Evolutionary conservation across 345 rosid species (phyloP), one percentile per base, ranked within the genome.

Genomic region (Boechera retrofracta): DNA sequence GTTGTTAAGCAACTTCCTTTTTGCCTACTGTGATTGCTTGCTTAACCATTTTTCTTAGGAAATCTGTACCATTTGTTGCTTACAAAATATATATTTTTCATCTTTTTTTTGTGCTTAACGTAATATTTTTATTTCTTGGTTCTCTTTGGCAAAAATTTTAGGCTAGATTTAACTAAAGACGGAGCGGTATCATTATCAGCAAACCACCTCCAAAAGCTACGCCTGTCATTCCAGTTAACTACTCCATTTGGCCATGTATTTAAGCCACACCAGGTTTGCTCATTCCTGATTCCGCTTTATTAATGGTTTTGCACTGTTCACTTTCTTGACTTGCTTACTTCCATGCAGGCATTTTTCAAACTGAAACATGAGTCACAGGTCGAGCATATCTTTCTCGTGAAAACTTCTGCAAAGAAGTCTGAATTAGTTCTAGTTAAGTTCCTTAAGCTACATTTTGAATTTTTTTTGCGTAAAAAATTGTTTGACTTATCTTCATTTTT

Each of bases 181-280:
- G 86, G 73, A 72, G 80, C 70, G 39, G 82, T 87, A 60, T 85
- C 97, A 44, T 82, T 93, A 75, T 83, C 93, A 38, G 99, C 98
- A 44, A 96, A 93, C 80, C 99, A 96, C 77, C 99, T 96, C 39
- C 97, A 96, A 80, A 96, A 91, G 87, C 79, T 96, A 72, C 93
- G 87, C 4, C 73, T 96, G n/a, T 87, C 92, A 5, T 93, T 89
- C 71, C 85, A 76, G 60, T 78, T 96, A 82, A 83, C 88, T 61
- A 86, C 90, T 67, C 95, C 98, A 74, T 73, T 41, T 66, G 93
- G 90, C 35, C 84, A 12, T 72, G 81, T 84, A 54, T 96, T 93
- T 86, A 87, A 82, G 84, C 99, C 98, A 69, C 98, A 93, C 82
- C 99, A 96, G 97, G 99, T 96, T 64, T 69, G 77, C 76, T 56